A percentile compares a stretch with the other conserved stretches of the same genome.
phyloP scores from a whole-genome alignment of 2,329 filamentous ascomycete genomes.

The Aspergillus oerlinghausenensis region DNA sequence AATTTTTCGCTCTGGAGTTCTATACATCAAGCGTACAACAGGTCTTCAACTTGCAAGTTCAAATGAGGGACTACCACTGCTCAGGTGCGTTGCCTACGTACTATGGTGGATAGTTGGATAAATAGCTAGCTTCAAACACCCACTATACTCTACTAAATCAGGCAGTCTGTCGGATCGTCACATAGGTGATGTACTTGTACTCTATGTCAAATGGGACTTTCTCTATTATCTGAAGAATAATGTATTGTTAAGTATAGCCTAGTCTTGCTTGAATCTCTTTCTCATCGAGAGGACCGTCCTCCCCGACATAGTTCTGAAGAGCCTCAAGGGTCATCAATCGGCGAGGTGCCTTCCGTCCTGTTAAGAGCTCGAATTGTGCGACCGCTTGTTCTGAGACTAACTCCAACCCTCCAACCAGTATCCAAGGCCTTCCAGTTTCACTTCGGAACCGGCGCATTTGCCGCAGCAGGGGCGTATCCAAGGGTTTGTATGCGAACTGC shows the following conservation, averaged over 20 bases:
- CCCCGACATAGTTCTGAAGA: constrained; percentile 33
- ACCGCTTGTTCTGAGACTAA: constrained; percentile 74
- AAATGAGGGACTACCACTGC: not conserved
- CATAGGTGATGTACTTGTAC: not conserved
- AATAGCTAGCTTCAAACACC: too few species aligned
- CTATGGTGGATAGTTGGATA: too few species aligned
- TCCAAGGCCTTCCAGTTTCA: constrained; percentile 56
- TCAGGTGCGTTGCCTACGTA: too few species aligned
- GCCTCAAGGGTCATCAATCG: constrained; percentile 67
- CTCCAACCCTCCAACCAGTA: constrained; percentile 70
- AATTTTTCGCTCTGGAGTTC: not conserved
- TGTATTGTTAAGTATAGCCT: constrained; percentile 18
- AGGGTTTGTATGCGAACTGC: constrained; percentile 61
- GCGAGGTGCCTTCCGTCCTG: constrained; percentile 66
- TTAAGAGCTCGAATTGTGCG: constrained; percentile 78
- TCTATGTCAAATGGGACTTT: not conserved
- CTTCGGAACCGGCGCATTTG: constrained; percentile 60
- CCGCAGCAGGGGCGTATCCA: constrained; percentile 65
- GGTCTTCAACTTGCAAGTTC: not conserved
- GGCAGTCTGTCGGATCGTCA: not conserved
- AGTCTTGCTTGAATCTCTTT: constrained; percentile 34
- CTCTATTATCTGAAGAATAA: not conserved
- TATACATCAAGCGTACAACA: not conserved
- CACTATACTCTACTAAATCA: too few species aligned
- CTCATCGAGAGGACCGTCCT: constrained; percentile 33